A percentile compares a stretch with the other conserved stretches of the same genome.
phyloP scores from a whole-genome alignment of 768 basidiomycete species.

The Mycena galericulata region DNA sequence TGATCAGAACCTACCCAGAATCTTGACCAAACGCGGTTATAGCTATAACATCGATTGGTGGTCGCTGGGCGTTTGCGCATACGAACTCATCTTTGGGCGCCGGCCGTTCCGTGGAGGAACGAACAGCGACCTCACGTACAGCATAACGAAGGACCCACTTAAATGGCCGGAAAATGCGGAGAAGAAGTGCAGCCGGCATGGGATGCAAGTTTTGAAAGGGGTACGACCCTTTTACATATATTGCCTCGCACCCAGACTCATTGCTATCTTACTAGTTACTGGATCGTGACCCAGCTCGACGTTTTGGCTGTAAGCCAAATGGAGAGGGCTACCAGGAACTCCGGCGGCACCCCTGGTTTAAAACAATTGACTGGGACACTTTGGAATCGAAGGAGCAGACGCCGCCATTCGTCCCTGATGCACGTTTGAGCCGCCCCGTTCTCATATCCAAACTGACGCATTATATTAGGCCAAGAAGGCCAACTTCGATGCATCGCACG shows the following conservation, averaged over 20 bases:
- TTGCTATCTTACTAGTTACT: constrained; percentile 68
- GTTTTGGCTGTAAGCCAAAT: constrained; percentile 85
- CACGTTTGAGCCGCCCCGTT: constrained; percentile 51
- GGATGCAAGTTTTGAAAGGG: constrained; percentile 82
- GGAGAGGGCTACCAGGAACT: constrained; percentile 87
- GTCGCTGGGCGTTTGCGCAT: constrained; percentile 94
- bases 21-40: constrained; percentile 93
- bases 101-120: constrained; percentile 94
- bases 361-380: constrained; percentile 88
- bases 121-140: constrained; percentile 91
- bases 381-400: constrained; percentile 79
- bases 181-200: constrained; percentile 78
- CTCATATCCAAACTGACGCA: constrained; percentile 25
- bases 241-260: constrained; percentile 21
- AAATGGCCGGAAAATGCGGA: constrained; percentile 93
- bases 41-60: constrained; percentile 97
- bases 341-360: constrained; percentile 88
- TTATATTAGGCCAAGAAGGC: constrained; percentile 90
- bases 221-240: constrained; percentile 57
- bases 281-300: constrained; percentile 84
- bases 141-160: constrained; percentile 89
- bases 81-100: constrained; percentile 92
- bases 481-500: constrained; percentile 98
- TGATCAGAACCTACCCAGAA: constrained; percentile 54
- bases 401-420: constrained; percentile 93